Evolutionary conservation across 352 stramenopile genomes (phyloP).

Genomic region (Saprolegnia parasitica): DNA sequence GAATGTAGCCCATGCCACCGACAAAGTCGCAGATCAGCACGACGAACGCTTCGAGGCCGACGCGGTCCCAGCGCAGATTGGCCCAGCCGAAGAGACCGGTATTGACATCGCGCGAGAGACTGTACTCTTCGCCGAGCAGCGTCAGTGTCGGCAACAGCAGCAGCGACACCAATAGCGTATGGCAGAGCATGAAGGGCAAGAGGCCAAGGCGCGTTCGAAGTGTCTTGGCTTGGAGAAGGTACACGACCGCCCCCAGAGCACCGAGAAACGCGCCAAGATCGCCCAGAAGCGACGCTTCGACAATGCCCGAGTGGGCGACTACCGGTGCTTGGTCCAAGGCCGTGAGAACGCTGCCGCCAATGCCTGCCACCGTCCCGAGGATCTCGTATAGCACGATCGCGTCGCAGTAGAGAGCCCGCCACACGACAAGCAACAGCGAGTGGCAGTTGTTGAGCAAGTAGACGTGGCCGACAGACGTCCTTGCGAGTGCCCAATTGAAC

Average conservation of each 20-base stretch:
- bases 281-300: constrained; percentile 47
- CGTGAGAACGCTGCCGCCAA: constrained; percentile 69
- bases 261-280: constrained; percentile 70
- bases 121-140: constrained; percentile 35
- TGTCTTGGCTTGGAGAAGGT: constrained; percentile 69
- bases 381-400: constrained; percentile 63
- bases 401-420: constrained; percentile 2
- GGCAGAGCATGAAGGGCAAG: constrained; percentile 53
- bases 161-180: constrained; percentile 61
- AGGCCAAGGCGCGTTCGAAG: constrained; percentile 69
- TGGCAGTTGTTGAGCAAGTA: constrained; percentile 88
- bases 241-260: constrained; percentile 64
- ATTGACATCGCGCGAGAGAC: constrained; percentile 58
- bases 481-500: constrained; percentile 69
- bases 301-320: constrained; percentile 30
- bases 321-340: constrained; percentile 45
- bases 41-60: constrained; percentile 69
- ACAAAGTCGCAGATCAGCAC: constrained; percentile 85
- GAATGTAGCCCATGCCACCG: constrained; percentile 81
- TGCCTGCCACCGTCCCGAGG: constrained; percentile 66
- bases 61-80: constrained; percentile 40
- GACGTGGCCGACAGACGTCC: constrained; percentile 76
- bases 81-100: constrained; percentile 88
- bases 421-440: constrained; percentile 65
- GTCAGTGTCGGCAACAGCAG: constrained; percentile 53